Base-by-base conservation (phyloP, 805 yeast species). In the Nakazawaea sp. region DNA sequence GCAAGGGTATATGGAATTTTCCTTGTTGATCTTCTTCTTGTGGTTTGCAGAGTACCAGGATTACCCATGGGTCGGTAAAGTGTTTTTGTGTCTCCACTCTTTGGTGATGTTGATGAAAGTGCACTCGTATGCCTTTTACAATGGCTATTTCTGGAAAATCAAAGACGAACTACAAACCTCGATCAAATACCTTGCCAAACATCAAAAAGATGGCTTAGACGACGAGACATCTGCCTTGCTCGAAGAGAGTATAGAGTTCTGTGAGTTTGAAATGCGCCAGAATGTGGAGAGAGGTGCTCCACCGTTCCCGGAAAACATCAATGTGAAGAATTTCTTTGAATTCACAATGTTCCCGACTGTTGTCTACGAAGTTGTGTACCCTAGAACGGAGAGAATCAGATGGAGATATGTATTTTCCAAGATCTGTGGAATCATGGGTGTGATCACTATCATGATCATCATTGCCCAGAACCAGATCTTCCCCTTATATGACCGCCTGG, bases 111-210 rank as follows among this genome's bases (percentile, higher is more conserved):
- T 94, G 48, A 92, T 92, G 99, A 92, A 92, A 55, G 81, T 82
- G 77, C 97, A 92, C 56, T 88, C 97, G 2, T 92, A 80, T 55
- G 86, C 86, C 2, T 88, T 84, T 51, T 92, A 79, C 62, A 89
- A 89, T 52, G 98, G 97, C 0, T 87, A 90, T 54, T 61, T 92
- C 42, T 85, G 94, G 88, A 61, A 56, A 24, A 73, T 81, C 30
- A 49, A 55, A 17, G 57, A 62, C 12, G 90, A 84, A 50, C 59
- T 81, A 30, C 48, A 64, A 3, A 70, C 64, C 41, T 72, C 85
- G 1, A 60, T 60, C 38, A 49, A 43, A 3, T 67, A 68, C 33
- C 47, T 76, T 30, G 61, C 65, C 15, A 65, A 66, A 35, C 56
- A 65, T 28, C 61, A 62, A 5, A 51, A 55, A 18, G 45, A 52